Evolutionary conservation across 495 filamentous ascomycete genomes (phyloP).

Genomic region (Wilcoxina mikolae): DNA sequence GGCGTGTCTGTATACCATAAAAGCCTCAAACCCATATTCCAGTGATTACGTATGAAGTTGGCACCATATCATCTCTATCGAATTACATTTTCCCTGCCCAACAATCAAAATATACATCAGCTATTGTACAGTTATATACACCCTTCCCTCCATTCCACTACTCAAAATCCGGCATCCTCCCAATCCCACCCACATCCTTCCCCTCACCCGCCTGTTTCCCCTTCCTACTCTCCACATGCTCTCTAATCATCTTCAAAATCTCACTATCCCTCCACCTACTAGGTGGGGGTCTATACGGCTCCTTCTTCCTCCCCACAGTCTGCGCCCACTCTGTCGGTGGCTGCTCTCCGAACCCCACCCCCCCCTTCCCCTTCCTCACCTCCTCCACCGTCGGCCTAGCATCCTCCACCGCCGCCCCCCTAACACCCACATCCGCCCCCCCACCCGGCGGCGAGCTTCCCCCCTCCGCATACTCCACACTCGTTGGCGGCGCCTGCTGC

Average conservation of each 20-base stretch:
- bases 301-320: slow-evolving; percentile 86
- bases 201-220: slow-evolving; percentile 13
- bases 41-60: too few relatives aligned
- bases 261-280: slow-evolving; percentile 67
- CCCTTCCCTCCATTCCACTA: not conserved
- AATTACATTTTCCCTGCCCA: not conserved
- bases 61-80: too few relatives aligned
- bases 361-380: slow-evolving; percentile 22
- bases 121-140: slow-evolving; percentile 2
- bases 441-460: slow-evolving; percentile 27
- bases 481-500: slow-evolving; percentile 53
- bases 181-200: slow-evolving; percentile 7
- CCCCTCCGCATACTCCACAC: slow-evolving; percentile 26
- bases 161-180: slow-evolving; percentile 26
- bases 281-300: slow-evolving; percentile 83
- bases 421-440: not conserved
- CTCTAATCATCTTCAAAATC: slow-evolving; percentile 57
- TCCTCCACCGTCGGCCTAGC: slow-evolving; percentile 6
- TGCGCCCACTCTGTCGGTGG: slow-evolving; percentile 77
- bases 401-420: not conserved
- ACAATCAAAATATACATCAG: slow-evolving; percentile 4
- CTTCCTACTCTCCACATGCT: slow-evolving; percentile 49
- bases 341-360: slow-evolving; percentile 11
- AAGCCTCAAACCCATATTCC: too few relatives aligned
- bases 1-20: too few relatives aligned